phyloP scores from a whole-genome alignment of 805 yeast species.

The Saccharomycopsis babjevae region DNA sequence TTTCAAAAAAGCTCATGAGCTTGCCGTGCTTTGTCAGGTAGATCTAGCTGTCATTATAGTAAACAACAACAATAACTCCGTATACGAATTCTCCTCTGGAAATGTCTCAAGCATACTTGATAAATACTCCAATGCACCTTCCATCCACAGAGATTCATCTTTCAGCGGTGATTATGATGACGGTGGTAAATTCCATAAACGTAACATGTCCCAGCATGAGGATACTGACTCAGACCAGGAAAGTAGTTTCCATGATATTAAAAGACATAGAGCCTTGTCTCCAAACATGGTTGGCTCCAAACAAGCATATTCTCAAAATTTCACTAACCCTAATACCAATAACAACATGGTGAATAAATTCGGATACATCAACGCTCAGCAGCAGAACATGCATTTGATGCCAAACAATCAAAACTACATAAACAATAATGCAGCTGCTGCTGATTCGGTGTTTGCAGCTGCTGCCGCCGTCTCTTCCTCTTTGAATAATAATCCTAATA shows the following conservation, averaged over 20 bases:
- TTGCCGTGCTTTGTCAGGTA: constrained; percentile 84
- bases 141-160: constrained; percentile 48
- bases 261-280: constrained; percentile 18
- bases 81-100: constrained; percentile 76
- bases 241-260: constrained; percentile 9
- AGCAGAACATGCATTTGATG: not conserved
- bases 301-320: constrained; percentile 7
- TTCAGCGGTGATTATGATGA: constrained; percentile 48
- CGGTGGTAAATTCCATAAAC: constrained; percentile 7
- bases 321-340: constrained; percentile 15
- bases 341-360: not conserved
- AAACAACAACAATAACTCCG: constrained; percentile 64
- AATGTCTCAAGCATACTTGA: constrained; percentile 43
- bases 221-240: constrained; percentile 13
- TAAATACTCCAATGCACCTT: constrained; percentile 27
- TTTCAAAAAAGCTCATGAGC: constrained; percentile 51
- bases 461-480: constrained; percentile 14
- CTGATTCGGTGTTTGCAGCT: not conserved
- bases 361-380: constrained; percentile 8
- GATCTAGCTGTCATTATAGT: constrained; percentile 85
- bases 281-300: not conserved
- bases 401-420: not conserved
- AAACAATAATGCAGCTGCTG: constrained; percentile 1
- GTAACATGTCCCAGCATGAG: constrained; percentile 15
- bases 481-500: constrained; percentile 13